Base-by-base conservation (phyloP, 2,329 filamentous ascomycete genomes). In the Cercospora sp. region DNA sequence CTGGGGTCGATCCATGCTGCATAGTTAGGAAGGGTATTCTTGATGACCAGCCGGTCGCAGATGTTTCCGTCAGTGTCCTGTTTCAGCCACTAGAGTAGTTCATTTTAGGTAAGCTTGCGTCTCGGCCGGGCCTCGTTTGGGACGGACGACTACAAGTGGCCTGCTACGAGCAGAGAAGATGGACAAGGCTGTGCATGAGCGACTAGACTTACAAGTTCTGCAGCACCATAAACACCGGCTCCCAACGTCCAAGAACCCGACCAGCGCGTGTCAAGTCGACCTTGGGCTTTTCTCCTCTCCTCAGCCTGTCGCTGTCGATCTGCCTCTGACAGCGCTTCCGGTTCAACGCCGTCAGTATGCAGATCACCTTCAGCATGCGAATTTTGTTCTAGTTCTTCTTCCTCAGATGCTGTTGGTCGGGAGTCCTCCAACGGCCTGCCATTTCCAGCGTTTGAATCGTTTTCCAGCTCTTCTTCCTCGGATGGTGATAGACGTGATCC, bases 81-180 rank as follows among this genome's bases (percentile, higher is more conserved):
- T 31, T 68, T 68, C 12, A 63, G 36, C 59, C 61, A 68, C 26
- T 53, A 53, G 20, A 26, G 36, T 23, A 13, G 20, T 28, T 23
- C 20, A 23, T 23, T 23, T 20, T 1, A 53, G 20, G 48, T 53
- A n/a, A 53, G 48, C 48, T 13, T 53, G 20, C 20, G 12, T 53
- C 23, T 53, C 45, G 16, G 23, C 48, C 20, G 16, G 20, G 48
- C 20, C 12, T 28, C 23, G 48, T 12, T 13, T 48, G 45, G 18
- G 20, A 23, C 42, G 2, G 16, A 23, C 45, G 18, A 48, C 5
- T 13, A 48, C 20, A 18, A 23, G 20, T 48, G 5, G 20, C 48
- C 20, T 18, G 20, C 48, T 53, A 53, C 23, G 20, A 23, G 48
- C 18, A 28, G 48, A 23, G 23, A 26, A 2, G 12, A 23, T 7